Evolutionary conservation across 2,329 filamentous ascomycete genomes (phyloP).

Genomic region (Pseudopyricularia cyperi): DNA sequence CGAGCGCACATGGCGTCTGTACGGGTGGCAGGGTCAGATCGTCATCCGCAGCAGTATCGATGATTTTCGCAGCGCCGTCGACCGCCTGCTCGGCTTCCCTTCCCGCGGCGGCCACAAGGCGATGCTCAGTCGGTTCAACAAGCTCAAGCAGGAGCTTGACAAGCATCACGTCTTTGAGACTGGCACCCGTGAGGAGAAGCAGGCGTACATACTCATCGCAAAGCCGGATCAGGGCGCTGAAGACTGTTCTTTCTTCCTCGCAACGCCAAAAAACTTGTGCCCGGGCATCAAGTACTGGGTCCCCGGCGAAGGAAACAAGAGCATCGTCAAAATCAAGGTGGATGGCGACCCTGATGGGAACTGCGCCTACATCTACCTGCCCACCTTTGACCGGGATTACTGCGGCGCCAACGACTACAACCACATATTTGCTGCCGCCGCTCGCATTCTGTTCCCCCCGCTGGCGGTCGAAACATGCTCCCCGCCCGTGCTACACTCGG

Average conservation of each 20-base stretch:
- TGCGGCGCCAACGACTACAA: neutral
- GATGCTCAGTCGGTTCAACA: neutral
- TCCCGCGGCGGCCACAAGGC: neutral
- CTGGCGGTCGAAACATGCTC: neutral
- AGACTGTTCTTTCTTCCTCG: neutral
- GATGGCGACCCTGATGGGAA: neutral
- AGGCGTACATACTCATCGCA: neutral
- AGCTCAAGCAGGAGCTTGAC: neutral
- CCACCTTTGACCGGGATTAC: neutral
- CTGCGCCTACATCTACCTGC: slow-evolving; percentile 1
- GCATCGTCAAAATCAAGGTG: neutral
- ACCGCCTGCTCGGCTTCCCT: neutral
- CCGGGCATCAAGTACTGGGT: neutral
- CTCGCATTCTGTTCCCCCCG: neutral
- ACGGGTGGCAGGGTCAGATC: neutral
- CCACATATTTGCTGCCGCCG: neutral
- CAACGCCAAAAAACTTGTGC: neutral
- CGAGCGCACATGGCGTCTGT: neutral
- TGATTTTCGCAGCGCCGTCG: neutral
- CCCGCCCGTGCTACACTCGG: neutral
- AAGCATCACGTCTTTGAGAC: neutral
- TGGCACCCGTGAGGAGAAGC: neutral
- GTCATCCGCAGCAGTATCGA: neutral
- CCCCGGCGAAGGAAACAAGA: neutral
- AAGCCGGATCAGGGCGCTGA: neutral